Conservation (phyloP, 768 basidiomycete species). For the Daedaleopsis nitida region DNA sequence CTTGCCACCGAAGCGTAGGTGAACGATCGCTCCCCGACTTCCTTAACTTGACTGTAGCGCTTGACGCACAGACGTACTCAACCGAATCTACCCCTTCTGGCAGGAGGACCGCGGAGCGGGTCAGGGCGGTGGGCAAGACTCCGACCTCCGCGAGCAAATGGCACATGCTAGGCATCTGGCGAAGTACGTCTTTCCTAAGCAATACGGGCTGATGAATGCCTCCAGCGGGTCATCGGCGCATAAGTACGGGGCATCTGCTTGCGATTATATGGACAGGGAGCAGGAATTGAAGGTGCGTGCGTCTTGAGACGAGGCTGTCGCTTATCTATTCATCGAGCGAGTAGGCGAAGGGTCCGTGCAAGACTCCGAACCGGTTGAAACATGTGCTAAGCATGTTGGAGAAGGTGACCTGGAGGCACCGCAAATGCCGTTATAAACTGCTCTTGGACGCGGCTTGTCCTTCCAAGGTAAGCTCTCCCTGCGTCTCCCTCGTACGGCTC, state of each 20-base stretch:
- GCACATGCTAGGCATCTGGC: slow-evolving; percentile 62
- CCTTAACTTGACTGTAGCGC: too few relatives aligned
- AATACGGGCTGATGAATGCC: slow-evolving; percentile 66
- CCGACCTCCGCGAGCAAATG: slow-evolving; percentile 48
- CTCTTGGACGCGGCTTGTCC: slow-evolving; percentile 69
- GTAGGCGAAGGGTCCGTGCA: slow-evolving; percentile 43
- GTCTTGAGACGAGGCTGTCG: not conserved
- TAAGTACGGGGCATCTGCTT: slow-evolving; percentile 19
- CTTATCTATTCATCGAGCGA: not conserved
- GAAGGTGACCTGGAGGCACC: slow-evolving; percentile 65
- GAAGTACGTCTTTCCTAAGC: slow-evolving; percentile 85
- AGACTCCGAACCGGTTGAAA: slow-evolving; percentile 77
- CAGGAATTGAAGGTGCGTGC: slow-evolving; percentile 63
- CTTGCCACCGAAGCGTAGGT: slow-evolving; percentile 67
- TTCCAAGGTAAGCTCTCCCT: slow-evolving; percentile 60
- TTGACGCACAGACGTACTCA: slow-evolving; percentile 59
- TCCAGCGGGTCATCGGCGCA: slow-evolving; percentile 39
- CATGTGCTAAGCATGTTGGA: slow-evolving; percentile 54
- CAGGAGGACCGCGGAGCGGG: slow-evolving; percentile 31
- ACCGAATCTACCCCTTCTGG: slow-evolving; percentile 52
- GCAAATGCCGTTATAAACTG: slow-evolving; percentile 69
- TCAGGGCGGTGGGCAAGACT: slow-evolving; percentile 40
- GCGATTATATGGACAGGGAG: slow-evolving; percentile 64
- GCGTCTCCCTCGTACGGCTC: not conserved
- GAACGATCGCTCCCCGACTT: not conserved